Evolutionary conservation across 768 basidiomycete species (phyloP).

Genomic region (Crepidotus variabilis): DNA sequence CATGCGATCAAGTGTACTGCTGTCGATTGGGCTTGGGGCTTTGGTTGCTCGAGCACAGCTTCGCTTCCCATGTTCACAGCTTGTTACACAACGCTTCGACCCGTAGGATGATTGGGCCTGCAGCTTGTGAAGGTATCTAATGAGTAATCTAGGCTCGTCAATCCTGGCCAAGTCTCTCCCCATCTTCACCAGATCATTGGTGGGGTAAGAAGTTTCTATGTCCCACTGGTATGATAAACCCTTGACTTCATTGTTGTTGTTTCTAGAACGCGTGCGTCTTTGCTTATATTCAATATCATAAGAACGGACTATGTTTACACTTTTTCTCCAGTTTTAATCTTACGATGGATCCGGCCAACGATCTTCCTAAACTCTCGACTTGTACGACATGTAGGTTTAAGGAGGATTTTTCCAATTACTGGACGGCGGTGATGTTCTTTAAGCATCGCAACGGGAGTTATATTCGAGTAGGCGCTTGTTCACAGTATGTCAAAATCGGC

Average conservation of each 20-base stretch:
- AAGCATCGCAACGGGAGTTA: conserved; percentile 11
- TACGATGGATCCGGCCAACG: conserved; percentile 6
- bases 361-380: conserved; percentile 4
- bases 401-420: conserved; percentile 13
- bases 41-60: conserved; percentile 9
- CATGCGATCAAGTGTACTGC: background rate
- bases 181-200: conserved; percentile 12
- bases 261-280: background rate
- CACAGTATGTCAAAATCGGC: no score
- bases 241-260: background rate
- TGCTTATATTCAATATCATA: background rate
- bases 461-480: conserved; percentile 4
- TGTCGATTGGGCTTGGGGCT: background rate
- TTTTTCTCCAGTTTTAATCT: conserved; percentile 10
- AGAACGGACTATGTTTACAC: background rate
- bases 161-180: conserved; percentile 11
- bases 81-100: conserved; percentile 18
- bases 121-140: no score
- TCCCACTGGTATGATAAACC: background rate
- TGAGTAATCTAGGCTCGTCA: conserved; percentile 6
- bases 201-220: conserved; percentile 3
- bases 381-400: conserved; percentile 13
- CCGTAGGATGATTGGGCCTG: conserved; percentile 8
- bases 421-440: conserved; percentile 12
- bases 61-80: conserved; percentile 20